Base-by-base conservation (phyloP, 805 yeast species). In the Candida tallmaniae region DNA sequence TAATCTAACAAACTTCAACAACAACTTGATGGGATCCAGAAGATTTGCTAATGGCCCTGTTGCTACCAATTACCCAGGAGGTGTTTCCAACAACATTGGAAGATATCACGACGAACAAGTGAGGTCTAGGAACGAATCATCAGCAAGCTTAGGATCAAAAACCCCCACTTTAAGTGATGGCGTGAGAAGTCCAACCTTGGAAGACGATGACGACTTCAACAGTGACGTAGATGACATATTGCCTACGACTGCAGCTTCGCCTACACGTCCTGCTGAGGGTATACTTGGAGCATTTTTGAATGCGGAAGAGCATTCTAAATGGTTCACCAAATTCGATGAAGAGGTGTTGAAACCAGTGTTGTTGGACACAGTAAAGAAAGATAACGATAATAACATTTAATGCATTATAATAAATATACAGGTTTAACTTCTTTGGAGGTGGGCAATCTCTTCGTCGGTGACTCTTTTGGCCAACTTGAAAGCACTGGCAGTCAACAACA, bases 301-400 rank as follows among this genome's bases (percentile, higher is more conserved):
- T 40, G 72, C 75, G 1, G 90, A 82, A 42, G 89, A 83, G 44
- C 84, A 80, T 41, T 83, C 89, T 8, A 80, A 75, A 53, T 90
- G 98, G 97, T 93, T 93, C 57, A 82, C 86, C 14, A 82, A 78
- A 47, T 86, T 93, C 52, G 99, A 93, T 54, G 96, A 93, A 48
- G 86, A 86, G 53, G 93, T 93, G 15, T 68, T 93, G 48, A 89
- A 89, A 56, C 97, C 97, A 1, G 96, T 87, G 0, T 71, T 90
- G 34, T 70, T 89, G 39, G 97, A 90, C 48, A 67, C 65, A 40
- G 32, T 64, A 31, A 51, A 46, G 17, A 41, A 41, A 14, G 32
- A 42, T 31, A 38, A 40, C 24, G 39, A 38, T 14, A 23, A 24
- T 32, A 20, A 20, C 10, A 7, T 10, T 20, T 20, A 20, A 20